Evolutionary conservation across 306 rosid species (phyloP).

Genomic region (Inga oerstediana): DNA sequence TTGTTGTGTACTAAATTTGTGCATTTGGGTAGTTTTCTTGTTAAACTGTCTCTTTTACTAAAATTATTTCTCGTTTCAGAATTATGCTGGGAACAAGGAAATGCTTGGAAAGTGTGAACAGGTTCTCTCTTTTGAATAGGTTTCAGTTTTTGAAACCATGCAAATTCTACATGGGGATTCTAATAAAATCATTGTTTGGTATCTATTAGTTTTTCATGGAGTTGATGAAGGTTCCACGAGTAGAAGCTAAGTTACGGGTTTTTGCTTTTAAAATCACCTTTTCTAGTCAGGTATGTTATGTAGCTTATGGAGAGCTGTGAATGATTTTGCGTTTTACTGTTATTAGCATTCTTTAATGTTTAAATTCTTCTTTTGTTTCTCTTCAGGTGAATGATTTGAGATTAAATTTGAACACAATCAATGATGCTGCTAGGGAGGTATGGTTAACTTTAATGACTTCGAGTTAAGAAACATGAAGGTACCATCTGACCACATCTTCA

Average conservation of each 20-base stretch:
- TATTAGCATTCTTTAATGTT: slow-evolving; percentile 30
- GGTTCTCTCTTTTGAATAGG: slow-evolving; percentile 53
- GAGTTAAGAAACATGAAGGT: slow-evolving; percentile 30
- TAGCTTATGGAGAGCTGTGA: slow-evolving; percentile 3
- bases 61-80: slow-evolving; percentile 54
- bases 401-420: slow-evolving; percentile 71
- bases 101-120: slow-evolving; percentile 98
- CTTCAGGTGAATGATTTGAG: slow-evolving; percentile 81
- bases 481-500: slow-evolving; percentile 26
- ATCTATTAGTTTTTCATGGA: slow-evolving; percentile 79
- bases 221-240: slow-evolving; percentile 97
- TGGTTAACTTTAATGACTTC: slow-evolving; percentile 25
- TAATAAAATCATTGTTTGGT: slow-evolving; percentile 31
- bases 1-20: neutral
- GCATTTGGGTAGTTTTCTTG: neutral
- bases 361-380: slow-evolving; percentile 28
- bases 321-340: slow-evolving; percentile 31
- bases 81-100: slow-evolving; percentile 78
- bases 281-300: slow-evolving; percentile 75
- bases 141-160: slow-evolving; percentile 25
- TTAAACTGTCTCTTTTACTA: slow-evolving; percentile 8
- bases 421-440: slow-evolving; percentile 90
- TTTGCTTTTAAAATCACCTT: slow-evolving; percentile 93
- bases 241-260: slow-evolving; percentile 92
- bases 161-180: slow-evolving; percentile 23